A percentile compares a stretch with the other conserved stretches of the same genome.
Evolutionary conservation across 208 protist species (phyloP).

Genomic region (Wallacemonas sp.): DNA sequence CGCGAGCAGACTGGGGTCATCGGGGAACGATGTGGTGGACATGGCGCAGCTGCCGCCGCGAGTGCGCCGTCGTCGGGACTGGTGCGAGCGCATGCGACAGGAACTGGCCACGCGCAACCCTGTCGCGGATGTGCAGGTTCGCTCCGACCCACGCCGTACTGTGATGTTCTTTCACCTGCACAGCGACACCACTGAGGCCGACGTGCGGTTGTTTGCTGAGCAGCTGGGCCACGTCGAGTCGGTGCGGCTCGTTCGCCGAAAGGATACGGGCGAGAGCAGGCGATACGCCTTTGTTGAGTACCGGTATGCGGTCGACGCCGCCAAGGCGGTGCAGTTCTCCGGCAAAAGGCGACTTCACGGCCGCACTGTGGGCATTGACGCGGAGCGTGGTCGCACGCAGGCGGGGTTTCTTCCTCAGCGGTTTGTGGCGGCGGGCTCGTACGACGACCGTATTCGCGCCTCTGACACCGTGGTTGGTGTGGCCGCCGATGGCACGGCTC

Average conservation of each 20-base stretch:
- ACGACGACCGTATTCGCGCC: not conserved
- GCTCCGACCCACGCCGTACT: conserved; percentile 58
- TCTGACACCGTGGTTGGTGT: not conserved
- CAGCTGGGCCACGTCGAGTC: conserved; percentile 79
- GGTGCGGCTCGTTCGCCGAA: conserved; percentile 60
- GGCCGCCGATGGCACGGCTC: not conserved
- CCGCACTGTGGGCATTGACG: conserved; percentile 53
- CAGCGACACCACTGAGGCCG: conserved; percentile 64
- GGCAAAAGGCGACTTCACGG: conserved; percentile 67
- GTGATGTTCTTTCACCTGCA: conserved; percentile 71
- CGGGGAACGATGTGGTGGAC: not conserved
- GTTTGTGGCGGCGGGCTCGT: conserved; percentile 23
- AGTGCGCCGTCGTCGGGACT: conserved; percentile 15
- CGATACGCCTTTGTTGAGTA: conserved; percentile 87
- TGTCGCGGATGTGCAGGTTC: conserved; percentile 60
- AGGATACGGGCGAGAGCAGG: conserved; percentile 53
- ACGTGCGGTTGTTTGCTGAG: conserved; percentile 77
- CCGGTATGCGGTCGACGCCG: conserved; percentile 60
- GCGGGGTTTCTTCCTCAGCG: conserved; percentile 63
- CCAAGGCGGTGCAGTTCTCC: conserved; percentile 47
- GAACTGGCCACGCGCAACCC: conserved; percentile 37
- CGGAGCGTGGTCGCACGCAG: conserved; percentile 68
- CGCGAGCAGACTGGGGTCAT: no score
- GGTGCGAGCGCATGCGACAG: conserved; percentile 18
- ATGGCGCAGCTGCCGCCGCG: not conserved